These are phyloP conservation scores for Lactarius tabidus DNA, from an alignment of 768 basidiomycete species.

Conservation along the genomic window DNA sequence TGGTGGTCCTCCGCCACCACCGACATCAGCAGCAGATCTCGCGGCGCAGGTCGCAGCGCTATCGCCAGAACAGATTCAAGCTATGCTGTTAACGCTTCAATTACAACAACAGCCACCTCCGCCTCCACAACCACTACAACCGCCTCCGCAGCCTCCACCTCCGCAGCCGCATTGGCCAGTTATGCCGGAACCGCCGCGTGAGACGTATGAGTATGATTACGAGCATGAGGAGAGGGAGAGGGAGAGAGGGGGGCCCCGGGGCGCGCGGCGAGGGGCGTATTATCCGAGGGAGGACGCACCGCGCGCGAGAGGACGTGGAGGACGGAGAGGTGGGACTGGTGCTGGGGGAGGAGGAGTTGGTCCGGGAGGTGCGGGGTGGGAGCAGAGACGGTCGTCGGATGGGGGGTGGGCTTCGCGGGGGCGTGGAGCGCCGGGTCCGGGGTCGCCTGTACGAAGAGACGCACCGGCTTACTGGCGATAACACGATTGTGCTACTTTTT, in stretches of 20 bases:
- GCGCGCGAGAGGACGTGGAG: slow-evolving; percentile 12
- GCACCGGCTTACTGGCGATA: slow-evolving; percentile 12
- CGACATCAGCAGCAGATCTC: slow-evolving; percentile 46
- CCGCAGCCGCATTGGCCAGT: background rate
- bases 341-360: no score
- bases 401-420: slow-evolving; percentile 14
- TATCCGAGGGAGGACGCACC: slow-evolving; percentile 6
- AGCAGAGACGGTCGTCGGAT: slow-evolving; percentile 13
- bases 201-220: slow-evolving; percentile 12
- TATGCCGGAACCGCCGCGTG: background rate
- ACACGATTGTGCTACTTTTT: background rate
- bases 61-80: slow-evolving; percentile 72
- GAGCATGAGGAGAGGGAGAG: slow-evolving; percentile 15
- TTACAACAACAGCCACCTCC: background rate
- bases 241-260: background rate
- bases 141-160: background rate
- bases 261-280: slow-evolving; percentile 15
- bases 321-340: background rate
- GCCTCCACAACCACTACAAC: background rate
- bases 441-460: slow-evolving; percentile 15
- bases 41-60: slow-evolving; percentile 69
- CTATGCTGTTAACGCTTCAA: slow-evolving; percentile 56
- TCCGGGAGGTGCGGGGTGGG: background rate
- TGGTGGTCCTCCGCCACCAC: background rate
- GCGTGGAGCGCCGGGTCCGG: background rate